Evolutionary conservation across 2,329 filamentous ascomycete genomes (phyloP).

Genomic region (Alternaria viburni): DNA sequence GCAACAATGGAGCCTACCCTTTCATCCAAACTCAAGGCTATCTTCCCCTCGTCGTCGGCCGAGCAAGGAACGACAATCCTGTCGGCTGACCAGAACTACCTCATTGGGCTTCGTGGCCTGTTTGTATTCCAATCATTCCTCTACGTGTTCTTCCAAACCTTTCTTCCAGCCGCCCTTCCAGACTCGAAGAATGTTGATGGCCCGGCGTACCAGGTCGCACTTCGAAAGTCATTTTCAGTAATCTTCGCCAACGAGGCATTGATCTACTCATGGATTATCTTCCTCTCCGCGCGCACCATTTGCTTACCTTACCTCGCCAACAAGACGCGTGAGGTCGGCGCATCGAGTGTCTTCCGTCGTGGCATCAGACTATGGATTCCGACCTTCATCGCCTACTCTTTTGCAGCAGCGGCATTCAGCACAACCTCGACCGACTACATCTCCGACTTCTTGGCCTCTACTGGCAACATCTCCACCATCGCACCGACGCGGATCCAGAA

Average conservation of each 20-base stretch:
- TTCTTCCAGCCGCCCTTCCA: slow-evolving; percentile 51
- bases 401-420: slow-evolving; percentile 48
- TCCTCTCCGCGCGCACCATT: slow-evolving; percentile 54
- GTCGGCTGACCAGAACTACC: slow-evolving; percentile 41
- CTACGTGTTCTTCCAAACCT: slow-evolving; percentile 55
- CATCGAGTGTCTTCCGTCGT: slow-evolving; percentile 52
- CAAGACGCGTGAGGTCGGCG: slow-evolving; percentile 43
- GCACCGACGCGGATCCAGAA: slow-evolving; percentile 45
- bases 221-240: slow-evolving; percentile 55
- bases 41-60: slow-evolving; percentile 17
- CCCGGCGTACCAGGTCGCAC: slow-evolving; percentile 48
- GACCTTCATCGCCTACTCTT: slow-evolving; percentile 49
- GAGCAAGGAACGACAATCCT: slow-evolving; percentile 11
- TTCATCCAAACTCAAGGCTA: slow-evolving; percentile 17
- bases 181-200: slow-evolving; percentile 47
- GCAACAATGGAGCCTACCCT: slow-evolving; percentile 28
- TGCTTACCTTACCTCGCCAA: slow-evolving; percentile 52
- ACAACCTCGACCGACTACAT: slow-evolving; percentile 42
- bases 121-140: slow-evolving; percentile 53
- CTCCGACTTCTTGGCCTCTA: slow-evolving; percentile 44
- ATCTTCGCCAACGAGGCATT: slow-evolving; percentile 55
- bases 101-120: slow-evolving; percentile 55
- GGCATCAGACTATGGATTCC: slow-evolving; percentile 53
- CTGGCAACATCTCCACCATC: slow-evolving; percentile 49
- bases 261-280: slow-evolving; percentile 55